A percentile compares a stretch with the other conserved stretches of the same genome.
These are phyloP conservation scores for Plantago ovata DNA, from an alignment of 257 asterid genomes.

Conservation along the genomic window DNA sequence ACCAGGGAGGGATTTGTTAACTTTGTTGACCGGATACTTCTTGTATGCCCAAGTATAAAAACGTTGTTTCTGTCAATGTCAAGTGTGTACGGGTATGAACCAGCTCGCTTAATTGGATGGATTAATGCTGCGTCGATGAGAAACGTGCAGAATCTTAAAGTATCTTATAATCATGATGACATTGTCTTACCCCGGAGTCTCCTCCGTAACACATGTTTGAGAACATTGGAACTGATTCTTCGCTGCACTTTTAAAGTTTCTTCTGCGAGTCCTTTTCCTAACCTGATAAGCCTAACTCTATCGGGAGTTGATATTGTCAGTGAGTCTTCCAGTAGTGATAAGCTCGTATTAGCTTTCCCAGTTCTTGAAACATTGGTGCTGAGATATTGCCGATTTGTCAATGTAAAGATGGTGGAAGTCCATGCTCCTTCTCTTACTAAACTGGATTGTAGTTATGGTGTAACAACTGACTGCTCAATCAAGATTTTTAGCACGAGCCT, in stretches of 20 bases:
- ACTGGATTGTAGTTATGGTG: too few species aligned
- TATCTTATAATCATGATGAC: too few species aligned
- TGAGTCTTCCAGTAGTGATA: neutral
- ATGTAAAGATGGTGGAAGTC: neutral
- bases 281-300: neutral
- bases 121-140: neutral
- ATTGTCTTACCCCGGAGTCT: too few species aligned
- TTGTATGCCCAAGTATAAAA: neutral
- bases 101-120: neutral
- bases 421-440: too few species aligned
- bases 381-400: neutral
- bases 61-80: neutral
- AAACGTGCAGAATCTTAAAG: neutral
- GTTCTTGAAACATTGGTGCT: neutral
- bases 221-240: too few species aligned
- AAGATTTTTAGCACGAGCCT: neutral
- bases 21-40: neutral
- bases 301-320: neutral
- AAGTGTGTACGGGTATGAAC: neutral
- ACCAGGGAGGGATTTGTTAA: too few species aligned
- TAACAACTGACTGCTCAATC: too few species aligned
- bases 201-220: too few species aligned
- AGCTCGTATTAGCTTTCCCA: neutral
- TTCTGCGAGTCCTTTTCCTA: neutral
- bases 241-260: neutral